Evolutionary conservation across 1,139 yeast species (phyloP), one percentile per base, ranked within the genome.

Genomic region (Yamadazyma dushanensis): DNA sequence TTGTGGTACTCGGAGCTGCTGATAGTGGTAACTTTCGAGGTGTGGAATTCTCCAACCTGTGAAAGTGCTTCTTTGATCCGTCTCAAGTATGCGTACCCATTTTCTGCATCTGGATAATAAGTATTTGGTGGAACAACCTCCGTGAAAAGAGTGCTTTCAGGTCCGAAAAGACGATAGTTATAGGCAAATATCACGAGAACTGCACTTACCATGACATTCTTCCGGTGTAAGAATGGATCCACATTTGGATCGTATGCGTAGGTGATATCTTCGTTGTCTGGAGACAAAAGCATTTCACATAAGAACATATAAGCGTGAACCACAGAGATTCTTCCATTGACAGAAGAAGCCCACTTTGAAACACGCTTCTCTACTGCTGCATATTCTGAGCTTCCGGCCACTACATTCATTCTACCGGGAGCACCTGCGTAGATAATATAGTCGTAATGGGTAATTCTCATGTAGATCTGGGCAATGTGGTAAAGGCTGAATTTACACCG

Each of bases 371-470:
- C 69, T 26, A 73, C 82, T 15, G 64, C 63, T 43, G 61, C 64
- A 45, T 73, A 72, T 47, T 73, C 88, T 30, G 63, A 57, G 2
- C 61, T 56, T 4, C 73, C 70, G 1, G 85, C 81, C 27, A 68
- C 70, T 20, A 83, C 89, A 52, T 82, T 83, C 82, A 83, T 80
- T 45, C 87, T 66, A 57, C 81, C 73, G 1, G 90, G 90, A 5
- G 87, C 85, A 1, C 95, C 95, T 3, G 88, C 83, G 53, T 66
- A 80, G 5, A 82, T 78, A 40, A 81, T 83, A 37, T 82, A 74
- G 53, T 85, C 94, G 55, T 82, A 78, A 44, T 83, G 86, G 36
- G 82, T 76, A 22, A 83, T 73, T 43, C 64, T 66, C 61, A 84
- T 70, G 24, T 77, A 73, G 15, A 83, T 74, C 51, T 83, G 89